A percentile compares a stretch with the other conserved stretches of the same genome.
Evolutionary conservation across 768 basidiomycete genomes (phyloP).

Genomic region (Boletus vinaceobasis): DNA sequence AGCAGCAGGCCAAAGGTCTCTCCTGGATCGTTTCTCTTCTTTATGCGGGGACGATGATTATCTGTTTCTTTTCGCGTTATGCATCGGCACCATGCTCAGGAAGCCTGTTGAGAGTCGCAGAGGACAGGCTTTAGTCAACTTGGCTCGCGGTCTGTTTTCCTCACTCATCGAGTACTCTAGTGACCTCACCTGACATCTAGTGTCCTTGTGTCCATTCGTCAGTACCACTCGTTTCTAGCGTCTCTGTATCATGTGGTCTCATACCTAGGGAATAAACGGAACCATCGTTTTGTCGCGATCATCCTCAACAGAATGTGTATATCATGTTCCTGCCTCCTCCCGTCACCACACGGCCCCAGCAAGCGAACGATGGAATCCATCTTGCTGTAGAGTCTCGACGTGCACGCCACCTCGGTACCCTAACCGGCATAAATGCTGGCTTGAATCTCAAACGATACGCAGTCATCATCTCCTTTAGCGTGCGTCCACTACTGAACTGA

Average conservation of each 20-base stretch:
- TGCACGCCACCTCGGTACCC: neutral
- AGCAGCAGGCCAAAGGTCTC: too few relatives aligned
- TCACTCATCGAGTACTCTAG: neutral
- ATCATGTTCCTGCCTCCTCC: neutral
- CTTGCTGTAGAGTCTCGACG: neutral
- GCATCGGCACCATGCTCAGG: too few relatives aligned
- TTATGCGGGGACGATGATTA: too few relatives aligned
- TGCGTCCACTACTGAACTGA: neutral
- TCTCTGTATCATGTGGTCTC: neutral
- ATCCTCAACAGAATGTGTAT: neutral
- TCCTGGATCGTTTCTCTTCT: too few relatives aligned
- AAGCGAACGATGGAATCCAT: neutral
- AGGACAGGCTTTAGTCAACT: too few relatives aligned
- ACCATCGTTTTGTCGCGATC: neutral
- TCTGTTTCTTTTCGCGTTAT: too few relatives aligned
- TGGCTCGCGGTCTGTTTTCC: too few relatives aligned
- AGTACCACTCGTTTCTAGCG: neutral
- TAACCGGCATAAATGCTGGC: neutral
- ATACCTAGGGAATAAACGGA: neutral
- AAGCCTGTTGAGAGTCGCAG: neutral
- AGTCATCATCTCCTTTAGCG: neutral
- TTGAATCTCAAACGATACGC: neutral
- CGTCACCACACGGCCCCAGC: neutral
- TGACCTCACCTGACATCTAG: too few relatives aligned
- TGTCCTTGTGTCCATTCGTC: too few relatives aligned